Evolutionary conservation across 2,329 filamentous ascomycete genomes (phyloP), one percentile per base, ranked within the genome.

Genomic region (Massarina eburnea): DNA sequence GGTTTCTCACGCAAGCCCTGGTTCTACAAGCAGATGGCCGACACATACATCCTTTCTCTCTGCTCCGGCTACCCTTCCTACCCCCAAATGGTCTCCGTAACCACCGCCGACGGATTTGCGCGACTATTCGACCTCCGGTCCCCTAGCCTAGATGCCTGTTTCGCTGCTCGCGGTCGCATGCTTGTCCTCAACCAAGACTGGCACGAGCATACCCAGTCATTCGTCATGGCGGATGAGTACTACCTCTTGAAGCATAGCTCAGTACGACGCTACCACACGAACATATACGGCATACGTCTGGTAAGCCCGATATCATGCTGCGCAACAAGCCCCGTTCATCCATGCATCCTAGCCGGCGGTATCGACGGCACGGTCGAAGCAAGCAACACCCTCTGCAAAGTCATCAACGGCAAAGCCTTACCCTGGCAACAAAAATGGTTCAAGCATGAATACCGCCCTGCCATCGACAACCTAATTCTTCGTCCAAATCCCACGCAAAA

Each of bases 401-500:
- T 81, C 2, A 51, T 79, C 15, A 76, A 78, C 44, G 63, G 71
- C 12, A 82, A 80, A 51, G 72, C 73, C 8, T 67, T 71, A 8
- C 73, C 76, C 9, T 81, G 73, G 70, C 73, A 80, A 46, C 78
- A 81, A 51, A 75, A 68, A 6, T 82, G 81, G 77, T 83, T 83
- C 52, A 62, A 70, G 19, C 80, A 83, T 54, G 79, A 83, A 44
- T 85, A 80, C 79, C 59, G 73, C 17, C 48, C 49, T 3, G 48
- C 57, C 1, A 45, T 64, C n/a, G 47, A 54, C 1, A 26, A 55
- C 2, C 29, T 58, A 39, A 21, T 52, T 1, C 27, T 58, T 37
- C 12, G 27, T 4, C 27, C n/a, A 14, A 30, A 30, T 19, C 44
- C 1, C 21, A 39, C n/a, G 40, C 49, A 15, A 30, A 45, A 8